Percentiles rank a stretch among this genome's conserved stretches.
phyloP scores from a whole-genome alignment of 306 rosid species.

The Hippophae rhamnoides region DNA sequence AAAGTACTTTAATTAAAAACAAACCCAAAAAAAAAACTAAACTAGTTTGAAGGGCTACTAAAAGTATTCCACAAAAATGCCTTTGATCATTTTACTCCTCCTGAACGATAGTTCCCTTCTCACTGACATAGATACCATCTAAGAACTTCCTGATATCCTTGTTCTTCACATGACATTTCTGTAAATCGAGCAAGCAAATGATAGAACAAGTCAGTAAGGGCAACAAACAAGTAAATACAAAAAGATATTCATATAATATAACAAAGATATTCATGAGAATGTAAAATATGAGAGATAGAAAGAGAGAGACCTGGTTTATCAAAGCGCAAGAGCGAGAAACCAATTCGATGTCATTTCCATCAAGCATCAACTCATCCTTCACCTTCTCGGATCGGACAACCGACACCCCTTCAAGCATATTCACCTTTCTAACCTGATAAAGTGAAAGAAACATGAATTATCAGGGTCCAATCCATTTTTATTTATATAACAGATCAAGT shows the following conservation, averaged over 20 bases:
- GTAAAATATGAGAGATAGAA: too few species aligned
- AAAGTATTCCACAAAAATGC: too few species aligned
- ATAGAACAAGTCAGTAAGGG: not conserved
- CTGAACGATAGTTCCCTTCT: conserved; percentile 42
- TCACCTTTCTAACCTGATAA: conserved; percentile 68
- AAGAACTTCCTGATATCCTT: conserved; percentile 84
- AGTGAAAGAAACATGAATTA: conserved; percentile 2
- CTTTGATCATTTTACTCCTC: conserved; percentile 27
- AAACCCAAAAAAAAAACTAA: too few species aligned
- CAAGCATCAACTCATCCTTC: conserved; percentile 65
- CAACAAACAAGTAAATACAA: not conserved
- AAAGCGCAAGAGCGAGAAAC: conserved; percentile 68
- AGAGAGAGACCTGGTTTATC: conserved; percentile 53
- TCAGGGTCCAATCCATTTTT: not conserved
- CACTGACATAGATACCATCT: conserved; percentile 79
- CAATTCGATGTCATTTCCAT: conserved; percentile 72
- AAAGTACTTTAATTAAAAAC: too few species aligned
- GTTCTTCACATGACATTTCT: conserved; percentile 85
- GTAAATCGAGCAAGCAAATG: conserved; percentile 13
- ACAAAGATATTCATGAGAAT: not conserved
- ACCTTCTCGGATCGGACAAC: conserved; percentile 68
- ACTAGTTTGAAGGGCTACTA: too few species aligned
- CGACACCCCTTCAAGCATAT: conserved; percentile 66
- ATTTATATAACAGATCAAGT: too few species aligned
- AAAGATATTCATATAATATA: too few species aligned